A percentile compares a stretch with the other conserved stretches of the same genome.
Evolutionary conservation across 805 yeast species (phyloP).

Genomic region (Ogataea pini): DNA sequence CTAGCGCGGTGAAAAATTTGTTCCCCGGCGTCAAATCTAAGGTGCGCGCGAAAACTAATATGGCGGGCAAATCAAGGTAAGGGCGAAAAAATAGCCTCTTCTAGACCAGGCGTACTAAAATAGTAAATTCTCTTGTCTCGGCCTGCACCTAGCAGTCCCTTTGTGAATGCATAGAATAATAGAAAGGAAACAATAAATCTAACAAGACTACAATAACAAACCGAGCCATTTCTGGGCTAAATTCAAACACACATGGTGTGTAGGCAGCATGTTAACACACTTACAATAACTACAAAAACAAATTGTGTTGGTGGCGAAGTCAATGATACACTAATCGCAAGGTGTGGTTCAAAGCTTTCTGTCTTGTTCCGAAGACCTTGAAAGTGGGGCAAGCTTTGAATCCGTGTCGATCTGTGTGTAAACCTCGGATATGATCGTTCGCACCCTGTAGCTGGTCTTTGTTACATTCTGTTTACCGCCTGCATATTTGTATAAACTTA

Average conservation of each 20-base stretch:
- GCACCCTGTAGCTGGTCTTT: neutral
- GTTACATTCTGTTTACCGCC: neutral
- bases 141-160: neutral
- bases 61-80: neutral
- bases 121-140: neutral
- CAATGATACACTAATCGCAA: neutral
- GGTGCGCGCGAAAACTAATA: neutral
- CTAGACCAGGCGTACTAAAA: neutral
- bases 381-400: too few species aligned
- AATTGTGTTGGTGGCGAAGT: too few species aligned
- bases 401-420: too few species aligned
- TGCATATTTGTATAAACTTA: neutral
- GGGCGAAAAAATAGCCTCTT: conserved; percentile 1
- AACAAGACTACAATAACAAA: neutral
- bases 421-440: neutral
- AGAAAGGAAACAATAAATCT: neutral
- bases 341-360: neutral
- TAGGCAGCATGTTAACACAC: too few species aligned
- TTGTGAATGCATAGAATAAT: neutral
- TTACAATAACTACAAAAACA: too few species aligned
- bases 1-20: neutral
- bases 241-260: neutral
- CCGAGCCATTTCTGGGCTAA: neutral
- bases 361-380: too few species aligned
- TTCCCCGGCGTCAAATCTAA: neutral